phyloP scores from a whole-genome alignment of 2,329 filamentous ascomycete genomes.

The Calcarisporium arbuscula region DNA sequence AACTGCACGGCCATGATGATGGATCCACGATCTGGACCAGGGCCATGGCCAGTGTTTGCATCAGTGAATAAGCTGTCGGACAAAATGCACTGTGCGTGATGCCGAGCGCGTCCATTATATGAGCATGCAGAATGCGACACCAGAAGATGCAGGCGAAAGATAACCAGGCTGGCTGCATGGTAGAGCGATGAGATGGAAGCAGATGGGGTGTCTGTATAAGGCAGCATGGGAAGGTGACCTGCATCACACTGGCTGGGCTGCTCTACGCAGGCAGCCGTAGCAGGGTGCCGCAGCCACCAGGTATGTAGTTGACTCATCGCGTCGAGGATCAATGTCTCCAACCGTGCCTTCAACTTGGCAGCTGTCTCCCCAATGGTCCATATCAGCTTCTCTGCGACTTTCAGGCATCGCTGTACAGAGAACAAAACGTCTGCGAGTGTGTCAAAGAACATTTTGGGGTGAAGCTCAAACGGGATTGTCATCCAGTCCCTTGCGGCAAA shows the following conservation, averaged over 20 bases:
- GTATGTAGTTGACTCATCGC: background rate
- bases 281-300: background rate
- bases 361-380: background rate
- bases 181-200: conserved; percentile 8
- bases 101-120: conserved; percentile 1
- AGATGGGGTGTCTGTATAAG: conserved; percentile 4
- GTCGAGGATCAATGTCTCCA: background rate
- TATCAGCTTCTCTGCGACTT: conserved; percentile 5
- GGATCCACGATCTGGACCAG: conserved; percentile 5
- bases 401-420: conserved; percentile 4
- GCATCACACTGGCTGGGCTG: too few species aligned
- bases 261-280: background rate
- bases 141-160: conserved; percentile 2
- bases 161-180: conserved; percentile 6
- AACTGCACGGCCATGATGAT: conserved; percentile 11
- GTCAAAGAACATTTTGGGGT: conserved; percentile 40
- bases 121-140: conserved; percentile 1
- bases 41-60: background rate
- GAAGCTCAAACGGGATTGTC: conserved; percentile 35
- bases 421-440: conserved; percentile 36
- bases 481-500: conserved; percentile 39
- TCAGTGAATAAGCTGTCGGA: conserved; percentile 3
- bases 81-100: conserved; percentile 6
- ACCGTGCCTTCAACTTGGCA: background rate
- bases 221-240: background rate